These are phyloP conservation scores for Myriosclerotinia duriaeana DNA, from an alignment of 2,329 filamentous ascomycete genomes.

Conservation along the genomic window DNA sequence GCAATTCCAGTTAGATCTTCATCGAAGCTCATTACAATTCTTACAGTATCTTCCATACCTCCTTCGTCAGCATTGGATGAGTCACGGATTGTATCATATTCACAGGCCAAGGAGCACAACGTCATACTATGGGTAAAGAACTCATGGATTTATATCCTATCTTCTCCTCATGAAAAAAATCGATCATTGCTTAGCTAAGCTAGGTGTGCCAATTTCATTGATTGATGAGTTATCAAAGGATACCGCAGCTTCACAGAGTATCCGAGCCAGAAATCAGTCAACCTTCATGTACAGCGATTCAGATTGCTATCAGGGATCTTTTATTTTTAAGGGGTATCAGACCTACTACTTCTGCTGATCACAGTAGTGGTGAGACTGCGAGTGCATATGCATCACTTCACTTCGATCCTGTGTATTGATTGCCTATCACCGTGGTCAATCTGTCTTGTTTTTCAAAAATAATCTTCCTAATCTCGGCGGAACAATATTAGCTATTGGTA, in stretches of 20 bases:
- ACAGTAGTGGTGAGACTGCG: slow-evolving; percentile 51
- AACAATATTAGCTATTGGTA: slow-evolving; percentile 55
- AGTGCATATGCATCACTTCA: slow-evolving; percentile 47
- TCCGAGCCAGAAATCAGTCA: slow-evolving; percentile 47
- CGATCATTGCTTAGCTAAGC: slow-evolving; percentile 40
- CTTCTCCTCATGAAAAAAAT: slow-evolving; percentile 42
- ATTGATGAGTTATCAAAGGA: slow-evolving; percentile 43
- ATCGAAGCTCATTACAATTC: slow-evolving; percentile 41
- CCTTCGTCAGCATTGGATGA: slow-evolving; percentile 25
- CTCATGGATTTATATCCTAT: slow-evolving; percentile 40
- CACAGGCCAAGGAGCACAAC: slow-evolving; percentile 38
- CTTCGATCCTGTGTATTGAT: slow-evolving; percentile 44
- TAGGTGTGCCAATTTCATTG: slow-evolving; percentile 41
- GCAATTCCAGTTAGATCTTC: slow-evolving; percentile 29
- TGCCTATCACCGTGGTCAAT: slow-evolving; percentile 46
- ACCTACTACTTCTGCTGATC: slow-evolving; percentile 46
- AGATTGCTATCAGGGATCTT: slow-evolving; percentile 48
- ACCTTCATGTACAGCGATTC: slow-evolving; percentile 48
- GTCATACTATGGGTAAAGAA: slow-evolving; percentile 38
- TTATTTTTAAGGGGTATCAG: slow-evolving; percentile 47
- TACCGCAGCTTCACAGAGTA: slow-evolving; percentile 41
- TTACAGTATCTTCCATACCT: slow-evolving; percentile 42
- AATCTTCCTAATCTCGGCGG: slow-evolving; percentile 42
- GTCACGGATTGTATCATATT: slow-evolving; percentile 35
- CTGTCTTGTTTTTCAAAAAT: slow-evolving; percentile 38